Percentiles rank a stretch among this genome's conserved stretches.
Conservation (phyloP, 108 stramenopile species). For the Chaetoceros tenuissimus region DNA sequence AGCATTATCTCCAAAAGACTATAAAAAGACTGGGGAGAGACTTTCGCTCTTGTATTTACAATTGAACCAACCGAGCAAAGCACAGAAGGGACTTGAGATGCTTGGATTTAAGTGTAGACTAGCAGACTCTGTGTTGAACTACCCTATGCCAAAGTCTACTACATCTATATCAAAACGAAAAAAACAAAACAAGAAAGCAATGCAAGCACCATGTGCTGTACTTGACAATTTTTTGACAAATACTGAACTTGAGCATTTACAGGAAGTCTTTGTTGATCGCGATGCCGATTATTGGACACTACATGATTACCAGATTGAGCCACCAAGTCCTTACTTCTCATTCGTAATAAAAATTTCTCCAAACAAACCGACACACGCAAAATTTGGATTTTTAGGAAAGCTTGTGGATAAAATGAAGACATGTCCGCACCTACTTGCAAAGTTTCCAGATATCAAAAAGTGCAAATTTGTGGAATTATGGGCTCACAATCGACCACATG, state of each 20-base stretch:
- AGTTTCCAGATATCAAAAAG: slow-evolving; percentile 26
- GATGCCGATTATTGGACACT: slow-evolving; percentile 52
- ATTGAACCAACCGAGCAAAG: slow-evolving; percentile 50
- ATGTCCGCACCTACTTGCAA: slow-evolving; percentile 14
- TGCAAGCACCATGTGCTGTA: slow-evolving; percentile 40
- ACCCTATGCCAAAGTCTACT: slow-evolving; percentile 18
- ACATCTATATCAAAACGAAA: slow-evolving; percentile 2
- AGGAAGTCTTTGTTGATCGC: slow-evolving; percentile 40
- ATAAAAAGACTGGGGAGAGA: slow-evolving; percentile 40
- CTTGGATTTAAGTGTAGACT: slow-evolving; percentile 63
- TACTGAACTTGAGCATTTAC: slow-evolving; percentile 31
- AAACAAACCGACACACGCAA: neutral
- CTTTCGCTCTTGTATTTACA: slow-evolving; percentile 60
- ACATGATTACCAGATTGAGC: slow-evolving; percentile 65
- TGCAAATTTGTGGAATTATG: slow-evolving; percentile 70
- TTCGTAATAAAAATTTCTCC: slow-evolving; percentile 37
- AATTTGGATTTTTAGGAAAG: slow-evolving; percentile 32
- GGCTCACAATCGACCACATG: slow-evolving; percentile 90
- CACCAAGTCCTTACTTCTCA: slow-evolving; percentile 71
- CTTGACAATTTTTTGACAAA: slow-evolving; percentile 51
- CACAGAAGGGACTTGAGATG: slow-evolving; percentile 36
- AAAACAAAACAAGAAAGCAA: slow-evolving; percentile 2
- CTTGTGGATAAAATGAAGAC: slow-evolving; percentile 40
- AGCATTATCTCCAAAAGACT: slow-evolving; percentile 26
- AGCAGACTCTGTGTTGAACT: slow-evolving; percentile 50